Base-by-base conservation (phyloP, 2,329 filamentous ascomycete species). In the Xylariales sp. region DNA sequence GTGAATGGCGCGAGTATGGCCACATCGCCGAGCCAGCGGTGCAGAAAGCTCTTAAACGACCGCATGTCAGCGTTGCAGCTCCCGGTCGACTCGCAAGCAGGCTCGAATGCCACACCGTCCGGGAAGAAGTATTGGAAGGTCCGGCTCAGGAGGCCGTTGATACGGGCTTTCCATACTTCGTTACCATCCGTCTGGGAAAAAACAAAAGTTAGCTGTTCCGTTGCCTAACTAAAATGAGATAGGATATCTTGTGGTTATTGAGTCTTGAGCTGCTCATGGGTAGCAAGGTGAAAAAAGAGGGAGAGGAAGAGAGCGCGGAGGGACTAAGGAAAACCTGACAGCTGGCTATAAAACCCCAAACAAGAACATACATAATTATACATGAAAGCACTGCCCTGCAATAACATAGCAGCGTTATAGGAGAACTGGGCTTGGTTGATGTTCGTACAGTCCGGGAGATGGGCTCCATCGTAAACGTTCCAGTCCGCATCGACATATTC, bases 1-100 rank as follows among this genome's bases (percentile, higher is more conserved):
- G 75, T 79, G 31, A 70, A 71, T 0, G 84, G 83, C 1, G 78
- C 81, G n/a, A 87, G 40, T 47, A 82, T 70, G 3, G 76, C 72
- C 2, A 75, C 69, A 16, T 73, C 68, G 4, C 76, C 69, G 48
- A 88, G 65, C 78, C 81, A 85, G 28, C 80, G 74, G 48, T 79
- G 71, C 14, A 86, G 66, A 41, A 82, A 81, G 27, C 82, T 83
- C 60, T 87, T 87, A 73, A 84, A 89, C 2, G 78, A 77, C 42
- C 77, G 61, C 69, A 88, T 85, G 51, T 91, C 87, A 33, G 75
- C 69, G 41, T 81, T 81, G 66, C 87, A 91, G 15, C 63, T 71
- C n/a, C n/a, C n/a, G 16, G 54, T 61, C 3, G 69, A 62, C 48
- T 88, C 84, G 62, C 86, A 91, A 11, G 78, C 67, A 3, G 76